Percentiles rank a stretch among this genome's conserved stretches.
These are phyloP conservation scores for Chrysoporthe austroafricana DNA, from an alignment of 2,329 filamentous ascomycete genomes.

Conservation along the genomic window DNA sequence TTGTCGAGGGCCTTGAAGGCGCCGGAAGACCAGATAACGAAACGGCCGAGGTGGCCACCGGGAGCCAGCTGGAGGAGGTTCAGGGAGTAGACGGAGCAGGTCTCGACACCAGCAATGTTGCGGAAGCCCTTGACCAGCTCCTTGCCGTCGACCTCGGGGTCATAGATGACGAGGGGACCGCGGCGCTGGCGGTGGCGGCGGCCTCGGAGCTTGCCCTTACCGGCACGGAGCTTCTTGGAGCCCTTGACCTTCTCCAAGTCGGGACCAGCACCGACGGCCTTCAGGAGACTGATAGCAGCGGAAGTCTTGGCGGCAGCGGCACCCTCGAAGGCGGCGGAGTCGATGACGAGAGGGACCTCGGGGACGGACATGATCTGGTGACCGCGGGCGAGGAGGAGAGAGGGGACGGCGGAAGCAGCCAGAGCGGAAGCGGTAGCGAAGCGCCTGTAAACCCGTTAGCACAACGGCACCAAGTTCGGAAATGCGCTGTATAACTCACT, in stretches of 20 bases:
- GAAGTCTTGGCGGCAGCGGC: constrained; percentile 86
- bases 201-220: constrained; percentile 98
- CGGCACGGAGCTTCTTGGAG: constrained; percentile 95
- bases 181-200: constrained; percentile 97
- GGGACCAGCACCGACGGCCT: constrained; percentile 84
- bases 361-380: constrained; percentile 92
- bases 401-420: constrained; percentile 91
- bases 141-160: constrained; percentile 93
- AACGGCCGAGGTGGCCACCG: constrained; percentile 97
- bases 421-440: constrained; percentile 98
- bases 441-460: constrained; percentile 60
- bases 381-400: constrained; percentile 94
- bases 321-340: constrained; percentile 84
- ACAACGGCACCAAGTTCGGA: not conserved
- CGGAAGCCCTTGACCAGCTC: constrained; percentile 93
- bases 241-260: constrained; percentile 95
- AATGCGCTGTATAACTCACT: constrained; percentile 59
- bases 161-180: constrained; percentile 96
- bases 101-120: constrained; percentile 99
- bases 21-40: constrained; percentile 97
- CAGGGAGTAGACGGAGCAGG: constrained; percentile 86
- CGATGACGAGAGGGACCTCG: constrained; percentile 95
- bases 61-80: constrained; percentile 99
- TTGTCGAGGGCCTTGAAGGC: constrained; percentile 96
- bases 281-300: constrained; percentile 82